Evolutionary conservation across 108 stramenopile species (phyloP).

Genomic region (Skeletonema potamos): DNA sequence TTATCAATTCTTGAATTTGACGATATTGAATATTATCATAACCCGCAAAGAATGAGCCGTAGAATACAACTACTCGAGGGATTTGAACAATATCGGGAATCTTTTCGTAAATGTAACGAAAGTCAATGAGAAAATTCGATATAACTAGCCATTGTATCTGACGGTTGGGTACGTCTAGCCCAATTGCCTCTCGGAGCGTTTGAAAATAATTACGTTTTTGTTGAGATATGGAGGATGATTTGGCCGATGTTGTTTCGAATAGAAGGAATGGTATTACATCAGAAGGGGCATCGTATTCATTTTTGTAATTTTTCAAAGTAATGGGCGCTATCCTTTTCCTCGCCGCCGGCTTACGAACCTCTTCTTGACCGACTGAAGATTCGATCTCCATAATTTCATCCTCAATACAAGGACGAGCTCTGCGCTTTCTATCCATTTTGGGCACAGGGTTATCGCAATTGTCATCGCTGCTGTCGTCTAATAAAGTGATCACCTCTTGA

Average conservation of each 20-base stretch:
- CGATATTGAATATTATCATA: background rate
- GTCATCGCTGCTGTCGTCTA: background rate
- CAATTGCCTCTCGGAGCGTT: conserved; percentile 63
- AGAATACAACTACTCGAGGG: conserved; percentile 56
- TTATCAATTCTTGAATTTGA: background rate
- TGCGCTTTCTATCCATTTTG: background rate
- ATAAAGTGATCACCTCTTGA: background rate
- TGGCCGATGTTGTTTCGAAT: background rate
- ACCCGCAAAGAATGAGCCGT: conserved; percentile 31
- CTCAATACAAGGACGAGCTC: background rate
- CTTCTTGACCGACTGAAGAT: background rate
- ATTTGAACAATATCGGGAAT: conserved; percentile 58
- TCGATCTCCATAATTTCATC: background rate
- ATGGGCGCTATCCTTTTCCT: background rate
- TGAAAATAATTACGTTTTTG: conserved; percentile 30
- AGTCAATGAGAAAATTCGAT: conserved; percentile 66
- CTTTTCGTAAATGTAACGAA: conserved; percentile 52
- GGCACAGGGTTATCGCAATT: background rate
- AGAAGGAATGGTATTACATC: background rate
- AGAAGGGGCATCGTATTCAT: background rate
- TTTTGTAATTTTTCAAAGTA: background rate
- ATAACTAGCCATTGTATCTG: conserved; percentile 60
- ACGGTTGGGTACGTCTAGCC: conserved; percentile 34
- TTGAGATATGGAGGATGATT: background rate
- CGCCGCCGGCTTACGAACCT: background rate